Conservation (phyloP, 2,329 filamentous ascomycete species). For the Nannizziopsis barbatae region DNA sequence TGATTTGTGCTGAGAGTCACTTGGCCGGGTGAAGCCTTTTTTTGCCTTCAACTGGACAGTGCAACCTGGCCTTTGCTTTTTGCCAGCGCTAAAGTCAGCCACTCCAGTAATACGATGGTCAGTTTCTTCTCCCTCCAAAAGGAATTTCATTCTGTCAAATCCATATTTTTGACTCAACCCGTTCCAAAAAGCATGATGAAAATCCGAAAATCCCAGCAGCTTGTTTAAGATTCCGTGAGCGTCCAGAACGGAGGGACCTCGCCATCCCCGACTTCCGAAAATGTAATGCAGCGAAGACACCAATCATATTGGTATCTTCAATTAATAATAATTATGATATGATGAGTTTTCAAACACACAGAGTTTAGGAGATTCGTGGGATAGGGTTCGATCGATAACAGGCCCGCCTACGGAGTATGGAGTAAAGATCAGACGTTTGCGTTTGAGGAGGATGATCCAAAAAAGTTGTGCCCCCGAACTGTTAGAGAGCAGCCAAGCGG, state of each 20-base stretch:
- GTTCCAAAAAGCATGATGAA: no score
- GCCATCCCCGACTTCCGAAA: conserved; percentile 1
- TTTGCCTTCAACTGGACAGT: conserved; percentile 1
- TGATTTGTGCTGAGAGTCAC: not conserved
- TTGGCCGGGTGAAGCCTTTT: not conserved
- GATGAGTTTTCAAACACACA: conserved; percentile 2
- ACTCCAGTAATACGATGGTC: not conserved
- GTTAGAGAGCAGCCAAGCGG: not conserved
- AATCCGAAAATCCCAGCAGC: not conserved
- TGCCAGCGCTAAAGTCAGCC: conserved; percentile 10
- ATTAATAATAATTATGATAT: not conserved
- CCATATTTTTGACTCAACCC: no score
- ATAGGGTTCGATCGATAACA: not conserved
- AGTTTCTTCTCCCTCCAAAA: not conserved
- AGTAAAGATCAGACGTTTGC: not conserved
- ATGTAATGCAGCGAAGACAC: not conserved
- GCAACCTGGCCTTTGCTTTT: conserved; percentile 5
- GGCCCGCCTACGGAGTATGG: not conserved
- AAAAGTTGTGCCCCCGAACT: not conserved
- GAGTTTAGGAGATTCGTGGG: not conserved
- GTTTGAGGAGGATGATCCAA: not conserved
- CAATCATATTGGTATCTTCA: not conserved
- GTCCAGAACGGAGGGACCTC: conserved; percentile 1
- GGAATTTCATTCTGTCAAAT: no score
- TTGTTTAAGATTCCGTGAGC: conserved; percentile 8